Conservation (phyloP, 169 alveolate species). For the Babesia divergens region DNA sequence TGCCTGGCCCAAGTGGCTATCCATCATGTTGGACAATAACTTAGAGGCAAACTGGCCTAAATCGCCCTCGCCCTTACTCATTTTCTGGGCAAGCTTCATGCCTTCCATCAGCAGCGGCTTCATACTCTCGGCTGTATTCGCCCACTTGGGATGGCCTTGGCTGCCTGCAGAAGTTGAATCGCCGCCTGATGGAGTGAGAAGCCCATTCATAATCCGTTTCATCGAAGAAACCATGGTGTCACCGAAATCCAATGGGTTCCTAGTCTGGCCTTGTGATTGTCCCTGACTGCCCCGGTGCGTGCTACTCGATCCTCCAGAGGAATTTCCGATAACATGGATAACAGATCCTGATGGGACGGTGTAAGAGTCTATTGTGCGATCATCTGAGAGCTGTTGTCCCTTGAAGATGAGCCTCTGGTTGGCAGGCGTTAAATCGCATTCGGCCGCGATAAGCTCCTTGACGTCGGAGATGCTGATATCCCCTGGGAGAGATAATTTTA, state of each 20-base stretch:
- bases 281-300: neutral
- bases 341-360: constrained; percentile 22
- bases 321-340: constrained; percentile 42
- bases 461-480: constrained; percentile 16
- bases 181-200: neutral
- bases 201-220: neutral
- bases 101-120: neutral
- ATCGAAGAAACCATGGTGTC: constrained; percentile 17
- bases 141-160: neutral
- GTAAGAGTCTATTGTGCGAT: constrained; percentile 28
- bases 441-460: constrained; percentile 29
- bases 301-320: neutral
- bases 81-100: constrained; percentile 11
- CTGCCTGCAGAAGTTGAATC: neutral
- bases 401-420: constrained; percentile 44
- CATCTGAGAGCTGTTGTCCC: constrained; percentile 54
- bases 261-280: neutral
- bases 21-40: constrained; percentile 5
- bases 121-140: neutral
- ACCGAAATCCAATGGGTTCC: neutral
- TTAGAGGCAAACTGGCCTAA: constrained; percentile 10
- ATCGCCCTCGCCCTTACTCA: neutral
- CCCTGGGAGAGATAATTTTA: neutral
- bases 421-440: constrained; percentile 27
- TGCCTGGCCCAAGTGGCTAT: too few species aligned